Evolutionary conservation across 306 rosid genomes (phyloP).

Genomic region (Cucurbita moschata): DNA sequence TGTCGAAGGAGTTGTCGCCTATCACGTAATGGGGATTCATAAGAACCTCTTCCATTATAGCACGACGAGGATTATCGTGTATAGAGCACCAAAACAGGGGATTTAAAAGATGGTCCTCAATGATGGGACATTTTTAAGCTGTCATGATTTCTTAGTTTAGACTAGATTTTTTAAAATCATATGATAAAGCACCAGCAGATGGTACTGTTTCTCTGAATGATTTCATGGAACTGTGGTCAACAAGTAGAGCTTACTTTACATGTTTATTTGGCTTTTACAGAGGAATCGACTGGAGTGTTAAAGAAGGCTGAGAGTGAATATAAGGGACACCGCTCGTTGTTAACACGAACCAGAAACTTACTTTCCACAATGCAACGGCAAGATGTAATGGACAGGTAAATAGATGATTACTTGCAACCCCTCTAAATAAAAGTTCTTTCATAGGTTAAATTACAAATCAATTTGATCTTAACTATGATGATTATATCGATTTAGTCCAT

Average conservation of each 20-base stretch:
- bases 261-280: conserved; percentile 22
- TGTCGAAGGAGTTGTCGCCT: background rate
- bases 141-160: background rate
- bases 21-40: background rate
- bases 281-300: conserved; percentile 73
- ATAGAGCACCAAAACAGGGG: background rate
- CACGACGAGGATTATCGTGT: background rate
- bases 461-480: background rate
- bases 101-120: background rate
- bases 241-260: background rate
- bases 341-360: conserved; percentile 63
- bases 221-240: background rate
- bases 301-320: conserved; percentile 80
- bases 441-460: background rate
- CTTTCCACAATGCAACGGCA: conserved; percentile 92
- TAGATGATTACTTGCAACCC: background rate
- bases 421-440: background rate
- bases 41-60: background rate
- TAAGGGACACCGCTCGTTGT: conserved; percentile 74
- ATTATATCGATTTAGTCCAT: background rate
- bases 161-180: background rate
- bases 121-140: background rate
- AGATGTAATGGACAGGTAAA: conserved; percentile 78
- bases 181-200: no score
- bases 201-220: background rate